A percentile compares a stretch with the other conserved stretches of the same genome.
Evolutionary conservation across 768 basidiomycete species (phyloP).

Genomic region (Suillus bovinus): DNA sequence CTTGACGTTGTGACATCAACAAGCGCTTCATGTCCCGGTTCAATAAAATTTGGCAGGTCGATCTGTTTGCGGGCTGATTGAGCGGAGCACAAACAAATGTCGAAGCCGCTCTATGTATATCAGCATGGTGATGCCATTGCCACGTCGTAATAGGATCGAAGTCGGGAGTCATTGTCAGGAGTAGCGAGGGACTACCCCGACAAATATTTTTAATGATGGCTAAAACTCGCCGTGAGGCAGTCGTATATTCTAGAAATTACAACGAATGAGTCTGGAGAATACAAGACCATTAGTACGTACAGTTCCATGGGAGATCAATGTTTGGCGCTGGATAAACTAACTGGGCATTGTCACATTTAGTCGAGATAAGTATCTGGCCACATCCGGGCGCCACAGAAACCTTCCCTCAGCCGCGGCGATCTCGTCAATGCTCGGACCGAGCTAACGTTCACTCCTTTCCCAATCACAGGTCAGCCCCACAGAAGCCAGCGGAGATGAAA

Average conservation of each 20-base stretch:
- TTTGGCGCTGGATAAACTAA: neutral
- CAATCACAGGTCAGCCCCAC: neutral
- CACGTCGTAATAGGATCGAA: neutral
- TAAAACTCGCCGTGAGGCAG: neutral
- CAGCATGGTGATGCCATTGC: neutral
- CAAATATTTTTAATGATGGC: neutral
- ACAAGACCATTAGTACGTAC: neutral
- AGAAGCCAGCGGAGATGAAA: constrained; percentile 1
- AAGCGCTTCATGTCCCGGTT: neutral
- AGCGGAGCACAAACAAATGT: neutral
- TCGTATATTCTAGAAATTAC: neutral
- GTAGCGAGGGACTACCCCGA: neutral
- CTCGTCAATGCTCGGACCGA: neutral
- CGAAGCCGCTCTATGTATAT: neutral
- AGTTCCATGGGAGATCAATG: neutral
- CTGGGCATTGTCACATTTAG: neutral
- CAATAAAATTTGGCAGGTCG: neutral
- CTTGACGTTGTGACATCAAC: neutral
- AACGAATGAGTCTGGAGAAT: neutral
- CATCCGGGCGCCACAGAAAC: neutral
- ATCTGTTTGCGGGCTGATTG: neutral
- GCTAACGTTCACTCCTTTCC: neutral
- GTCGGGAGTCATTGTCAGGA: neutral
- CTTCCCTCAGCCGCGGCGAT: neutral
- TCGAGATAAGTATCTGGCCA: neutral